phyloP scores from a whole-genome alignment of 2,329 filamentous ascomycete genomes.

The Colletotrichum tofieldiae region DNA sequence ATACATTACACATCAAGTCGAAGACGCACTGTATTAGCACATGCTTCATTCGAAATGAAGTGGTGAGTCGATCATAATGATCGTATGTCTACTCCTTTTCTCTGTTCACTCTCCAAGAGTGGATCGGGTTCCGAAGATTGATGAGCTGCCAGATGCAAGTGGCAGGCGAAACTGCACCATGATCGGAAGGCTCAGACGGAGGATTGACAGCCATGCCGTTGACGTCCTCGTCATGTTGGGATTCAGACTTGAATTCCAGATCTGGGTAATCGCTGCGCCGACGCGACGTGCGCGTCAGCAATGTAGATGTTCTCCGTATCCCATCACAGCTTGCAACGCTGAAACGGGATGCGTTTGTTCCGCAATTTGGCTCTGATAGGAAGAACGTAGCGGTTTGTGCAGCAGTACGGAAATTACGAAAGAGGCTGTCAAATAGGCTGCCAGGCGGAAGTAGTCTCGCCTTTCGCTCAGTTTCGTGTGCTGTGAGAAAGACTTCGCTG shows the following conservation, averaged over 20 bases:
- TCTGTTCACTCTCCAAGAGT: background rate
- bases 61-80: background rate
- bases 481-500: background rate
- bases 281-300: background rate
- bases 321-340: background rate
- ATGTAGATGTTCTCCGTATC: background rate
- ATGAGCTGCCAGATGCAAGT: background rate
- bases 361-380: background rate
- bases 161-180: background rate
- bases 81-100: background rate
- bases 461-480: background rate
- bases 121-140: background rate
- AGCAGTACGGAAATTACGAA: background rate
- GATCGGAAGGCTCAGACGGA: too few relatives aligned
- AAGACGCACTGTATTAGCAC: background rate
- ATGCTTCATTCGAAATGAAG: background rate
- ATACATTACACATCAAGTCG: background rate
- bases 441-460: background rate
- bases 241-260: background rate
- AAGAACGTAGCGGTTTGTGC: background rate
- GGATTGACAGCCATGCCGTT: background rate
- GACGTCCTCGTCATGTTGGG: background rate
- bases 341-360: background rate
- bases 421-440: background rate
- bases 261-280: background rate